These are phyloP conservation scores for Plasmodium sp. DNA, from an alignment of 169 alveolate genomes.

Conservation along the genomic window DNA sequence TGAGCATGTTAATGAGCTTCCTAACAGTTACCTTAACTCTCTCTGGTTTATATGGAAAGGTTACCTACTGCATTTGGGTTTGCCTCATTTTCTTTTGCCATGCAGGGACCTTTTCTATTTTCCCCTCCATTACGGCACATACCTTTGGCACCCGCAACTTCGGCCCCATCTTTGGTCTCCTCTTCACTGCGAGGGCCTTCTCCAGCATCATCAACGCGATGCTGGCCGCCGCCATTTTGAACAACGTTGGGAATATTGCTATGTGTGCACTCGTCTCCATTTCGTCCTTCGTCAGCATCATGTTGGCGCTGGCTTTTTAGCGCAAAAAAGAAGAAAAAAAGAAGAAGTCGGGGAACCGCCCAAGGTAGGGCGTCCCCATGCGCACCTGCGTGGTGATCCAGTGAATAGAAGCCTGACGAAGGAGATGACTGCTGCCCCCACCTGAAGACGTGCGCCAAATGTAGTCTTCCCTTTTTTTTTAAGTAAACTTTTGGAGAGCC, in stretches of 20 bases:
- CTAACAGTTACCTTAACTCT: conserved; percentile 50
- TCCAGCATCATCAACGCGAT: conserved; percentile 60
- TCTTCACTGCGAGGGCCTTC: conserved; percentile 76
- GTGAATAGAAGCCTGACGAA: not conserved
- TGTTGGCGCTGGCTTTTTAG: conserved; percentile 42
- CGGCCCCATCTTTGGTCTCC: conserved; percentile 81
- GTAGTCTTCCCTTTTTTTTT: conserved; percentile 12
- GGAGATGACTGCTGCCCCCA: not conserved
- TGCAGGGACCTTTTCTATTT: conserved; percentile 77
- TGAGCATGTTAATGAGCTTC: conserved; percentile 58
- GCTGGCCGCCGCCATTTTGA: conserved; percentile 38
- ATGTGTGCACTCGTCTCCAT: conserved; percentile 68
- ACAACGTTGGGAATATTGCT: conserved; percentile 44
- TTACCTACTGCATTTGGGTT: conserved; percentile 53
- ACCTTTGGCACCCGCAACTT: conserved; percentile 78
- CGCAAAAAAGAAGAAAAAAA: not conserved
- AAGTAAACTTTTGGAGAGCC: conserved; percentile 16
- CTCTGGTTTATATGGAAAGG: conserved; percentile 47
- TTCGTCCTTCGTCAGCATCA: conserved; percentile 59
- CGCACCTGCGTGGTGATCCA: no score
- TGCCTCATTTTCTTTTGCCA: conserved; percentile 68
- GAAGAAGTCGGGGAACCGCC: no score
- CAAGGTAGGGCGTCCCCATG: no score
- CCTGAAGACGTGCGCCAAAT: conserved; percentile 20
- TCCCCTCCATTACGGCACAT: conserved; percentile 80